Conservation (phyloP, 352 stramenopile species). For the Pythium insidiosum region DNA sequence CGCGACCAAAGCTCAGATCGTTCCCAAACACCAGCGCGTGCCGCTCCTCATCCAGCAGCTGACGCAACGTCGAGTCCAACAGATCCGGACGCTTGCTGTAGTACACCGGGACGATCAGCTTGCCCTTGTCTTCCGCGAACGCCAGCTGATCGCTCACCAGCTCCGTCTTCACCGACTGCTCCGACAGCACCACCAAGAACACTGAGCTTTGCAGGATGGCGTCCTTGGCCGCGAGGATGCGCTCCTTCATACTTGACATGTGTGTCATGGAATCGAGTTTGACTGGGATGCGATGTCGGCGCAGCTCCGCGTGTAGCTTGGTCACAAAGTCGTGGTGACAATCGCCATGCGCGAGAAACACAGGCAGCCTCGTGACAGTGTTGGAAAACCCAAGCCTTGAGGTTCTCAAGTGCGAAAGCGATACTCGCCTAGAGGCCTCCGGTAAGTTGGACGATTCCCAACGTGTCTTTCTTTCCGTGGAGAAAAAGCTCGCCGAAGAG, state of each 20-base stretch:
- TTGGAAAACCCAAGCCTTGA: no score
- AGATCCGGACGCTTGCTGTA: slow-evolving; percentile 41
- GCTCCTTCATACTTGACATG: slow-evolving; percentile 67
- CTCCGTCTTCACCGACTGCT: slow-evolving; percentile 69
- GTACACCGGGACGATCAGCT: slow-evolving; percentile 66
- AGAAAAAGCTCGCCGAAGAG: no score
- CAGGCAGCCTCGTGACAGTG: slow-evolving; percentile 14
- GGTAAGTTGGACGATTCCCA: background rate
- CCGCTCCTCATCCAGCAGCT: slow-evolving; percentile 25
- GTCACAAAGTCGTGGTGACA: slow-evolving; percentile 64
- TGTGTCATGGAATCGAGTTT: slow-evolving; percentile 61
- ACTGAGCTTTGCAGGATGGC: slow-evolving; percentile 62
- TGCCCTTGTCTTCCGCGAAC: slow-evolving; percentile 77
- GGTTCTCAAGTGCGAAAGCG: no score
- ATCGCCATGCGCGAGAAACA: slow-evolving; percentile 76
- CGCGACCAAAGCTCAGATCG: slow-evolving; percentile 57
- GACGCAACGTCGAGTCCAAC: slow-evolving; percentile 26
- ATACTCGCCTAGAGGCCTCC: no score
- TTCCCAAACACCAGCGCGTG: slow-evolving; percentile 38
- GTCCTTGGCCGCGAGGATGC: slow-evolving; percentile 69
- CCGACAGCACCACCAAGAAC: slow-evolving; percentile 69
- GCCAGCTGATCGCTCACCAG: slow-evolving; percentile 78
- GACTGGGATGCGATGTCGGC: slow-evolving; percentile 33
- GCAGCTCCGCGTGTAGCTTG: slow-evolving; percentile 41
- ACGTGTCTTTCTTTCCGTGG: no score